Base-by-base conservation (phyloP, 2,329 filamentous ascomycete genomes). In the Aplosporella prunicola region DNA sequence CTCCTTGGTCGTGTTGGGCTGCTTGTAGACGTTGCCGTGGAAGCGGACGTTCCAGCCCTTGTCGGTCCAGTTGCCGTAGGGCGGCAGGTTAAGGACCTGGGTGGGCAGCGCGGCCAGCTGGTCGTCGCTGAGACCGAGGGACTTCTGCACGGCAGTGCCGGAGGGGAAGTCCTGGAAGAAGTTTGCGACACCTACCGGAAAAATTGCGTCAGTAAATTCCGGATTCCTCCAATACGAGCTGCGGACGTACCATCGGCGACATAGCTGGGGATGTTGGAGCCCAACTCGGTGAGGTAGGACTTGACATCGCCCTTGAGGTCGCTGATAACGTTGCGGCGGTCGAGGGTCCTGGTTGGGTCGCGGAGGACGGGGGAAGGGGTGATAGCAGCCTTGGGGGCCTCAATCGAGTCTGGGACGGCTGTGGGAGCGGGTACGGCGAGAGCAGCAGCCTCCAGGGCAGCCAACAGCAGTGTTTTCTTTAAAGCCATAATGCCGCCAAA, bases 21-120 rank as follows among this genome's bases (percentile, higher is more conserved):
- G 72, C 57, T 86, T 87, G 67, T 79, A 88, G n/a, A 87, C 78
- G 50, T 86, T 86, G 47, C 82, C 83, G 46, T 82, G 82, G 44
- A 87, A 74, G 18, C 81, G 71, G 3, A 87, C 69, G 44, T 78
- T 84, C 83, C 83, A 88, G 22, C 80, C 80, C 41, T 76, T 60
- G n/a, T 78, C 67, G 1, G 82, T 87, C 76, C 80, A 88, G 45
- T 88, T 88, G n/a, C 69, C 82, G 9, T 67, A 67, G 2, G 65
- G 66, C 9, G 80, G 80, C 7, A 86, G 54, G 45, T 85, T 86
- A 43, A 86, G 59, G 4, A 82, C 80, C 44, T 82, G 71, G 0
- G 80, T 84, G 0, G 81, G 81, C 39, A 69, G 62, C 2, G 79
- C 76, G 32, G 61, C 68, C 24, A 85, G 53, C 35, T 80, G 72